A percentile compares a stretch with the other conserved stretches of the same genome.
Conservation (phyloP, 1,284 basidiomycete species). For the Sanghuangporus sanghuang region DNA sequence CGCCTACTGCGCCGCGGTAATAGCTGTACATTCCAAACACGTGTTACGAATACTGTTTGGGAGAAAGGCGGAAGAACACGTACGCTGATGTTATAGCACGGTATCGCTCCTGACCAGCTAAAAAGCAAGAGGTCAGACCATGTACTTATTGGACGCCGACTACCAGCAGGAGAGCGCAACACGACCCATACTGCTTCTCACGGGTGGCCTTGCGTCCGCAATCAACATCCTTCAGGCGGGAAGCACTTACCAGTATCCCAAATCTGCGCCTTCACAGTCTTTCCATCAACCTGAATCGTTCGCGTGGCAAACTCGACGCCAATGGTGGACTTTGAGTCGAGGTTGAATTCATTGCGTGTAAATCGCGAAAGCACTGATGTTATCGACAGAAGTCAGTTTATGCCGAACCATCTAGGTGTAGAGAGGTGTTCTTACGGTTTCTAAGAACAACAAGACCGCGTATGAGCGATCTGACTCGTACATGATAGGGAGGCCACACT, state of each 20-base stretch:
- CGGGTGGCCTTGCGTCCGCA: neutral
- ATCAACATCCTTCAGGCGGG: neutral
- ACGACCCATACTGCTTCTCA: neutral
- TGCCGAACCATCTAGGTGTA: neutral
- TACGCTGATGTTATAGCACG: slow-evolving; percentile 97
- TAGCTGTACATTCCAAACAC: slow-evolving; percentile 49
- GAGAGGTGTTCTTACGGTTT: neutral
- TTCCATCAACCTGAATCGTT: slow-evolving; percentile 91
- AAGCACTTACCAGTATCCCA: slow-evolving; percentile 88
- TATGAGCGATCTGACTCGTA: slow-evolving; percentile 19
- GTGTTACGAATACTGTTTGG: neutral
- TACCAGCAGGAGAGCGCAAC: neutral
- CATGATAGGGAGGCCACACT: slow-evolving; percentile 31
- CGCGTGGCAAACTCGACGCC: slow-evolving; percentile 99
- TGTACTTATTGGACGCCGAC: neutral
- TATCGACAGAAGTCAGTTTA: neutral
- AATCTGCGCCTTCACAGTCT: slow-evolving; percentile 98
- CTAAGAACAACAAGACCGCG: neutral
- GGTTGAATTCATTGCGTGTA: slow-evolving; percentile 99
- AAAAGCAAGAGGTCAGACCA: neutral
- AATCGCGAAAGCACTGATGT: slow-evolving; percentile 85
- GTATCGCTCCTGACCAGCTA: slow-evolving; percentile 98
- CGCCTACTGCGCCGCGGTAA: slow-evolving; percentile 96
- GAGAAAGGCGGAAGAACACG: slow-evolving; percentile 28
- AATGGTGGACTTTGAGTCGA: slow-evolving; percentile 98